Evolutionary conservation across 176 grass and related monocot genomes (phyloP), one percentile per base, ranked within the genome.

Genomic region (Bromus sterilis): DNA sequence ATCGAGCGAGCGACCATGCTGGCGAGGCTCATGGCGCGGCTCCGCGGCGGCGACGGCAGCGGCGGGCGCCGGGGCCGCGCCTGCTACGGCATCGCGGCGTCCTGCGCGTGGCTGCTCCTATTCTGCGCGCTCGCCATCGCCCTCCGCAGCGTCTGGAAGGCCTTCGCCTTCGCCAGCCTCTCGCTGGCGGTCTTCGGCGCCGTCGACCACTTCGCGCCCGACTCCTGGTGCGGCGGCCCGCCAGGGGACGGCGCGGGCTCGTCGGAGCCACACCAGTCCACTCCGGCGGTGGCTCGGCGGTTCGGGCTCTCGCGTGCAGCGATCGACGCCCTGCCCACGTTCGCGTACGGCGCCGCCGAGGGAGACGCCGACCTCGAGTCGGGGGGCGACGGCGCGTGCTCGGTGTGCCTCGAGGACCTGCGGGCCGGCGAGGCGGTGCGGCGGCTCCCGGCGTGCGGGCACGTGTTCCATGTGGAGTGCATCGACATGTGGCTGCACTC

Each of bases 401-500:
- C 84, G 18, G 84, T 86, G 56, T 86, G 84, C 77, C 77, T 86
- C 3, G 77, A 86, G 69, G 78, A 80, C 78, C 4, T 86, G 0
- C 21, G 42, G 78, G 70, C 46, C 21, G 46, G 70, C 5, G 69
- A 86, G 44, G 15, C 5, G 59, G 69, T 81, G 46, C 78, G 69
- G 78, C 59, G 15, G 46, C 46, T 86, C 13, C 59, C 84, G 70
- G 20, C 59, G 46, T 86, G 84, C 84, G 28, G 4, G 70, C 78
- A 86, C 46, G 1, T 75, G 59, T 86, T 86, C 78, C 84, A 81
- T 12, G 78, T 81, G 9, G 69, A 4, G 10, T 80, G 84, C 84
- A 80, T 86, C 69, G 70, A 80, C 78, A 86, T 75, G 77, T 80
- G 84, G 84, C 70, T 86, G 35, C 84, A 75, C 58, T 80, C 78